Base-by-base conservation (phyloP, 495 filamentous ascomycete species). In the Annulohypoxylon maeteangense region DNA sequence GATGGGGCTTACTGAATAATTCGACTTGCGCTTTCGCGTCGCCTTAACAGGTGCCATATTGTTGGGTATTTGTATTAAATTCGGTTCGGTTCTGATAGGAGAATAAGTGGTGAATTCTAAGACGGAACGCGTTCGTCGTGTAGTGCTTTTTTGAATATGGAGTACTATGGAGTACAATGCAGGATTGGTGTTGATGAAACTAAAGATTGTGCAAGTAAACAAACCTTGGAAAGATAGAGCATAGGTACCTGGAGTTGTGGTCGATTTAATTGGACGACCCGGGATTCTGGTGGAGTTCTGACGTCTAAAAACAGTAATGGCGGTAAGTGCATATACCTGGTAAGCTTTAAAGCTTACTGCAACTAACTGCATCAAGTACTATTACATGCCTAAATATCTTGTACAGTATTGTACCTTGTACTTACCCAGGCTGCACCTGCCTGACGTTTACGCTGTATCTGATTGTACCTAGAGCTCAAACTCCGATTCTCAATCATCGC, bases 21-120 rank as follows among this genome's bases (percentile, higher is more conserved):
- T 82, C 7, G 89, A 90, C 78, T 89, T 90, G 76, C 86, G 87
- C 78, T 91, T 91, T 74, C 78, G 83, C 34, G 84, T 77, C 56
- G 83, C 77, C 48, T 58, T 73, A 18, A 78, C 65, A 20, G 87
- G 80, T 74, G 87, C 79, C 90, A 91, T 91, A 34, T 57, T 71
- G 62, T 73, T 64, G 34, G 29, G 22, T 42, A 50, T 44, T 20
- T 54, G 16, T 68, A 31, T 48, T 36, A 50, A 29, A 59, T 64
- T 56, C 22, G 59, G 22, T 14, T 58, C 59, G 40, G 27, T 61
- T 70, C 42, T 16, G 20, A 23, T 4, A 45, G 4, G 32, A 47
- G 31, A 47, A 47, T 40, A 45, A 48, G 3, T 42, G 12, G 45
- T 62, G 32, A 62, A 25, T 47, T 36, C 38, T 16, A 20, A 60